Evolutionary conservation across 176 grass and related monocot species (phyloP).

Genomic region (Urochloa ruziziensis): DNA sequence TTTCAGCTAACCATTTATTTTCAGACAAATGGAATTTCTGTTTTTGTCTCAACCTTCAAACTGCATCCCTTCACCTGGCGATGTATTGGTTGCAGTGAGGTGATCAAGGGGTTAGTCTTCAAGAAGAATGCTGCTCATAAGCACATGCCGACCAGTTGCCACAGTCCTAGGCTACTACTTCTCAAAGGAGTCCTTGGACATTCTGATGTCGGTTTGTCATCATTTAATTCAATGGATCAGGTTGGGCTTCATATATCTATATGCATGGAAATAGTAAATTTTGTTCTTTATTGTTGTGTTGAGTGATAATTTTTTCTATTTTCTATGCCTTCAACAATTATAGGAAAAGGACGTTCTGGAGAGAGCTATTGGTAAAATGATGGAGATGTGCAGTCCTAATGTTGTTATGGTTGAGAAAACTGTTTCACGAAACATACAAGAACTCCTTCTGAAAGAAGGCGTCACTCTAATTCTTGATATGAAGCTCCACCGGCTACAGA

Average conservation of each 20-base stretch:
- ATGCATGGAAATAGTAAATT: not conserved
- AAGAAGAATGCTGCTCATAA: slow-evolving; percentile 98
- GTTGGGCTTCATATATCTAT: slow-evolving; percentile 34
- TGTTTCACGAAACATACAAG: slow-evolving; percentile 78
- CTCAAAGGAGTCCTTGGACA: slow-evolving; percentile 78
- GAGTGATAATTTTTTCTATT: slow-evolving; percentile 22
- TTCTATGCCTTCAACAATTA: slow-evolving; percentile 23
- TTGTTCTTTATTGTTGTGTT: not conserved
- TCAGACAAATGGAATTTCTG: not conserved
- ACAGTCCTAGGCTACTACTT: slow-evolving; percentile 87
- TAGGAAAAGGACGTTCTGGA: slow-evolving; percentile 73
- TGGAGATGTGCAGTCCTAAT: slow-evolving; percentile 73
- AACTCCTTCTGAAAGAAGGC: slow-evolving; percentile 68
- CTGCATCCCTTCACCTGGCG: slow-evolving; percentile 19
- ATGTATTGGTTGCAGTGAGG: slow-evolving; percentile 62
- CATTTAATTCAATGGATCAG: slow-evolving; percentile 85
- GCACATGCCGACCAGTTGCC: slow-evolving; percentile 80
- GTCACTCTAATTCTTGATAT: slow-evolving; percentile 77
- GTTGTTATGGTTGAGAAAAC: slow-evolving; percentile 91
- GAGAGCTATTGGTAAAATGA: slow-evolving; percentile 65
- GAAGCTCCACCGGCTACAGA: slow-evolving; percentile 65
- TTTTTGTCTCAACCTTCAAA: slow-evolving; percentile 18
- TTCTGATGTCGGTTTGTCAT: slow-evolving; percentile 77
- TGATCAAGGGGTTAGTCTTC: slow-evolving; percentile 92
- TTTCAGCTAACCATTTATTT: not conserved